Base-by-base conservation (phyloP, 1,139 yeast species). In the Geotrichum candidum region DNA sequence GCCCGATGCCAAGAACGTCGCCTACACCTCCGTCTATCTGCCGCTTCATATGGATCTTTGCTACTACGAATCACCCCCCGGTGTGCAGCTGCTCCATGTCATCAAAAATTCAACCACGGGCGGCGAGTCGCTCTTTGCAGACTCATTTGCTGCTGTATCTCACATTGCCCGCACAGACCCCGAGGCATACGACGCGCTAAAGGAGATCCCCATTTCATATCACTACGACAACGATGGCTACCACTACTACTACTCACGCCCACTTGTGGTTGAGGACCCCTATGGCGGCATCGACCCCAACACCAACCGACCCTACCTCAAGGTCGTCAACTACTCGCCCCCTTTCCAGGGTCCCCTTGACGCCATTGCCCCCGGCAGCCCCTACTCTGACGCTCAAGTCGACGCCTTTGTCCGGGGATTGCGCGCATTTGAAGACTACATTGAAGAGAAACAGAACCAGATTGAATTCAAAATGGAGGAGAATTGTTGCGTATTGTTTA, bases 261-360 rank as follows among this genome's bases (percentile, higher is more conserved):
- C 91, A 1, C 74, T 87, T 62, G 77, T 89, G 18, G 88, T 85
- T 51, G 89, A 86, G 68, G 84, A 84, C 61, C 78, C 77, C 5
- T 71, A 68, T 50, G 67, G 71, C 25, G 64, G 67, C 2, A 57
- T 68, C 25, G 75, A 74, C 51, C 68, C 71, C 0, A 65, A 66
- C 9, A 70, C 78, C 0, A 76, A 74, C 11, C 69, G 65, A 10
- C 77, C 77, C 9, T 71, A 72, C 51, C 82, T 87, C 63, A 81
- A 82, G 65, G 85, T 81, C 58, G 82, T 88, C 46, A 88, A 87
- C 69, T 89, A 88, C 71, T 84, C 95, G 1, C 96, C 96, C 0
- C 95, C 95, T 13, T 89, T 88, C 77, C 96, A 89, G 70, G 95
- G 90, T 0, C 95, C 95, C 0, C 83, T 85, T 65, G 91, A 87